These are phyloP conservation scores for Vigna reflexopilosa DNA, from an alignment of 306 rosid genomes.

Conservation along the genomic window DNA sequence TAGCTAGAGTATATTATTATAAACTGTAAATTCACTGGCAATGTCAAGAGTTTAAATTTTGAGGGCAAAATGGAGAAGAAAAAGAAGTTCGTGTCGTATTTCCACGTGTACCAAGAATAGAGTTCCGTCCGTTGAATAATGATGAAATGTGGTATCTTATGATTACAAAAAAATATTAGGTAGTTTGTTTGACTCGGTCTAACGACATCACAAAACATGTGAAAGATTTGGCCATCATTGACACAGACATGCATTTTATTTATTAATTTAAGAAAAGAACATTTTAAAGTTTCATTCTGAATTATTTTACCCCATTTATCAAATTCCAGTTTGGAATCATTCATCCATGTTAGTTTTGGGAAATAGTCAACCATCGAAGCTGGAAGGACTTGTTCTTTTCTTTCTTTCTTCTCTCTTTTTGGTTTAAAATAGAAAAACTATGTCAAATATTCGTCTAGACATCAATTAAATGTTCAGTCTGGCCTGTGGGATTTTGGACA, in stretches of 20 bases:
- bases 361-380: constrained; percentile 41
- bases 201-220: constrained; percentile 33
- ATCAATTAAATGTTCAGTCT: constrained; percentile 2
- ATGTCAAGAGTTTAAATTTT: too few relatives aligned
- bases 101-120: too few relatives aligned
- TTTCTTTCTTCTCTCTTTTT: background rate
- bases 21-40: too few relatives aligned
- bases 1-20: too few relatives aligned
- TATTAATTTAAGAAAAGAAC: constrained; percentile 22
- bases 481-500: background rate
- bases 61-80: too few relatives aligned
- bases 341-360: constrained; percentile 33
- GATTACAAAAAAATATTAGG: constrained; percentile 15
- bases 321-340: constrained; percentile 25
- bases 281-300: constrained; percentile 3
- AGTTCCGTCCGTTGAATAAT: background rate
- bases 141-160: constrained; percentile 35
- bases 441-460: constrained; percentile 11
- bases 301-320: constrained; percentile 21
- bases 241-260: background rate
- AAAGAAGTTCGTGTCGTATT: too few relatives aligned
- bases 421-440: background rate
- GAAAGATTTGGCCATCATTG: constrained; percentile 16
- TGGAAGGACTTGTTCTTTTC: constrained; percentile 32
- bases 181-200: constrained; percentile 34